Evolutionary conservation across 176 grass and related monocot species (phyloP).

Genomic region (Triticum timopheevii): DNA sequence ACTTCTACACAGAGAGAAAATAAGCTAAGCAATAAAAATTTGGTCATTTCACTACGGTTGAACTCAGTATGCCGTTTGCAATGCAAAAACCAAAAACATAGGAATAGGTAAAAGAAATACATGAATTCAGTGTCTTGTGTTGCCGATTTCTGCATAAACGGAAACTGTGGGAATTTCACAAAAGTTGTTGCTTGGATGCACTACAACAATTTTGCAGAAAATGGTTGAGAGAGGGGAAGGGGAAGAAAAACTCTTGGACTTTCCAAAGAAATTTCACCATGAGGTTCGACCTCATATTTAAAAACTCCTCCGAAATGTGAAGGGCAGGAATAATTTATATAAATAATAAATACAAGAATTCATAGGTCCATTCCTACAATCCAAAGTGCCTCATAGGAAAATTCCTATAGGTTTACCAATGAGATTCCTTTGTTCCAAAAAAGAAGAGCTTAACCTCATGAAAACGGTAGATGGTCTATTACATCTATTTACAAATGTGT

Average conservation of each 20-base stretch:
- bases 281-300: neutral
- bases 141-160: neutral
- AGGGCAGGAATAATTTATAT: neutral
- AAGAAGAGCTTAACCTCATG: neutral
- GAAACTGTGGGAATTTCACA: neutral
- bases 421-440: neutral
- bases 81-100: neutral
- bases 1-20: neutral
- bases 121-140: neutral
- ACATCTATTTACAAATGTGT: constrained; percentile 19
- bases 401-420: constrained; percentile 6
- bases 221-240: neutral
- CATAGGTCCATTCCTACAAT: neutral
- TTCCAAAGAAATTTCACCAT: neutral
- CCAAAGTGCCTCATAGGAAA: constrained; percentile 8
- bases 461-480: constrained; percentile 13
- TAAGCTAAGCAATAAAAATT: neutral
- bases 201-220: neutral
- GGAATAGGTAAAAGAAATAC: neutral
- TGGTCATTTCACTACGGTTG: neutral
- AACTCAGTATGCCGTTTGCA: neutral
- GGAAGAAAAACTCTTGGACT: neutral
- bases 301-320: neutral
- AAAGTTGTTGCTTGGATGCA: neutral
- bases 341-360: constrained; percentile 5